A percentile compares a stretch with the other conserved stretches of the same genome.
Conservation (phyloP, 495 filamentous ascomycete species). For the Aspergillus wentii region DNA sequence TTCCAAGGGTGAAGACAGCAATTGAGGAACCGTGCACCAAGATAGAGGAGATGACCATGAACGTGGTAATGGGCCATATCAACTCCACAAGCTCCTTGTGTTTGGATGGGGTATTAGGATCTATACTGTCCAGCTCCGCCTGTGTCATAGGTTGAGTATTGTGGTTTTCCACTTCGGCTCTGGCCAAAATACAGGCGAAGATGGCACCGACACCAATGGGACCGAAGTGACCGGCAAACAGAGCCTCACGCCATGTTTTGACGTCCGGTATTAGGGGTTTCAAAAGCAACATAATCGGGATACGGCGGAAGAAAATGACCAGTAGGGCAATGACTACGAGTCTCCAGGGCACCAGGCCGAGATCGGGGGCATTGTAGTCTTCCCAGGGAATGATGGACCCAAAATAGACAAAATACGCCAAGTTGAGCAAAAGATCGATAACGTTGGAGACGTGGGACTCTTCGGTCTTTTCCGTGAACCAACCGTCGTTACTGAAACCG, state of each 20-base stretch:
- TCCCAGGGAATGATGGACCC: slow-evolving; percentile 96
- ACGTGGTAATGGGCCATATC: slow-evolving; percentile 95
- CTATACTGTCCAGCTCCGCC: slow-evolving; percentile 48
- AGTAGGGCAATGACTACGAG: slow-evolving; percentile 85
- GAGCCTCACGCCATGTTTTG: slow-evolving; percentile 96
- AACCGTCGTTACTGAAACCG: slow-evolving; percentile 97
- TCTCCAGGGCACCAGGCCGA: slow-evolving; percentile 81
- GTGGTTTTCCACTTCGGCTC: slow-evolving; percentile 78
- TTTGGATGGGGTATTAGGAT: slow-evolving; percentile 41
- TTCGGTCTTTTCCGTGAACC: slow-evolving; percentile 98
- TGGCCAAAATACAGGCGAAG: slow-evolving; percentile 87
- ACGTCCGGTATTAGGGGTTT: slow-evolving; percentile 95
- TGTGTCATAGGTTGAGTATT: slow-evolving; percentile 67
- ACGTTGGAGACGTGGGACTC: slow-evolving; percentile 99
- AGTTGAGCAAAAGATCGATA: slow-evolving; percentile 93
- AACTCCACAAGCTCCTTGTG: slow-evolving; percentile 60
- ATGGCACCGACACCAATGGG: slow-evolving; percentile 97
- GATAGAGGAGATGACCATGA: slow-evolving; percentile 92
- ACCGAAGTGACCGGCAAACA: slow-evolving; percentile 98
- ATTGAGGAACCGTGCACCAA: slow-evolving; percentile 96
- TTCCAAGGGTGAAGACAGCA: slow-evolving; percentile 96
- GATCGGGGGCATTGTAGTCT: slow-evolving; percentile 64
- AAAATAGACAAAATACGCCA: slow-evolving; percentile 97
- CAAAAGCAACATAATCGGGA: slow-evolving; percentile 88
- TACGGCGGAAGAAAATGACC: slow-evolving; percentile 92